A percentile compares a stretch with the other conserved stretches of the same genome.
phyloP scores from a whole-genome alignment of 345 rosid genomes.

The Moricandia moricandioides region DNA sequence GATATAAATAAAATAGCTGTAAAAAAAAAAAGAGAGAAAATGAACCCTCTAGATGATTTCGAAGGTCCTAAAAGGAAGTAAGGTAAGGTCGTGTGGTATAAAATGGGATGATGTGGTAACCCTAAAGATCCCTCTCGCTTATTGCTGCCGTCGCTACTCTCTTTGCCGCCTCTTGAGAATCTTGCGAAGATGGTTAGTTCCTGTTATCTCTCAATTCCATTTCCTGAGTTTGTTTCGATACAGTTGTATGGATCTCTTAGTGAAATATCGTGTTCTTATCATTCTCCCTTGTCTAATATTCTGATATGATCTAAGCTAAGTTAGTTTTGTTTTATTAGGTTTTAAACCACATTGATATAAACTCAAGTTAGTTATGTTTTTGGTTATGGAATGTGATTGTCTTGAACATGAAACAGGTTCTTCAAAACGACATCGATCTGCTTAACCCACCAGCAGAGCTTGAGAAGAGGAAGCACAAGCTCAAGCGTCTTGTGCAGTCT shows the following conservation, averaged over 20 bases:
- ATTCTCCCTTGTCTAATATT: not conserved
- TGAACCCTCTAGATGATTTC: not conserved
- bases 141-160: not conserved
- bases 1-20: too few relatives aligned
- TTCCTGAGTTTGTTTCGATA: not conserved
- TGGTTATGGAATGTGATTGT: not conserved
- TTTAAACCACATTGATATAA: not conserved
- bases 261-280: not conserved
- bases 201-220: not conserved
- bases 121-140: conserved; percentile 26
- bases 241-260: not conserved
- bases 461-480: conserved; percentile 84
- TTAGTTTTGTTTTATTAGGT: too few relatives aligned
- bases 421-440: conserved; percentile 68
- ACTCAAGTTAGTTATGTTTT: not conserved
- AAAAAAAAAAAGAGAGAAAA: not conserved
- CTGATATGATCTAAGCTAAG: not conserved
- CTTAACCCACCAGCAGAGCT: conserved; percentile 74
- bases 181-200: conserved; percentile 33
- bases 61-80: not conserved
- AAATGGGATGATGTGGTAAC: not conserved
- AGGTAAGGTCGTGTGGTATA: not conserved
- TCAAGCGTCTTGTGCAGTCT: conserved; percentile 73
- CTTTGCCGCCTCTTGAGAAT: conserved; percentile 18
- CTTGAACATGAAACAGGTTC: conserved; percentile 40